phyloP scores from a whole-genome alignment of 495 filamentous ascomycete species.

The Neurospora sp. region DNA sequence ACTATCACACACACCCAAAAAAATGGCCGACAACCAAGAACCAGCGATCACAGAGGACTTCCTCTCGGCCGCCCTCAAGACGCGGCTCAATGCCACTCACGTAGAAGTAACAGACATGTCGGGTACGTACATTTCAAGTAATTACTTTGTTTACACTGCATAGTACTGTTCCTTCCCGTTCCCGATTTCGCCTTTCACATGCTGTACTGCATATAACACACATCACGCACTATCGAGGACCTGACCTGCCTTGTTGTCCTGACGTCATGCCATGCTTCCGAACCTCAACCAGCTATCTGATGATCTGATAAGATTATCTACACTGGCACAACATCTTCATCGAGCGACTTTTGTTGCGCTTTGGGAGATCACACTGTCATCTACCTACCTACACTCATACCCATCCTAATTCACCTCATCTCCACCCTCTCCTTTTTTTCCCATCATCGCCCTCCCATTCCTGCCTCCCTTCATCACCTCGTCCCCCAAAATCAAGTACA shows the following conservation, averaged over 20 bases:
- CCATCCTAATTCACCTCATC: neutral
- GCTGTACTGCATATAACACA: neutral
- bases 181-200: neutral
- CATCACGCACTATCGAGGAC: too few relatives aligned
- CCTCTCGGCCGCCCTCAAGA: constrained; percentile 57
- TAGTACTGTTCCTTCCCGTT: neutral
- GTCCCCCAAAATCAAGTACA: too few relatives aligned
- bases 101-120: constrained; percentile 92
- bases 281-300: neutral
- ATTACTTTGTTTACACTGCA: neutral
- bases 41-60: constrained; percentile 58
- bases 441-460: neutral
- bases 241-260: neutral
- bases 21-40: constrained; percentile 29
- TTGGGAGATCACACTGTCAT: too few relatives aligned
- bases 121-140: constrained; percentile 42
- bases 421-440: neutral
- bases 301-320: neutral
- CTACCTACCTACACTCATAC: too few relatives aligned
- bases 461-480: too few relatives aligned
- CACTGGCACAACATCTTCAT: too few relatives aligned
- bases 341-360: too few relatives aligned
- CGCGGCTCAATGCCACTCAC: constrained; percentile 67
- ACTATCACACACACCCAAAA: neutral
- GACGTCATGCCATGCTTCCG: constrained; percentile 14